A percentile compares a stretch with the other conserved stretches of the same genome.
phyloP scores from a whole-genome alignment of 2,329 filamentous ascomycete species.

The Botryotinia narcissicola region DNA sequence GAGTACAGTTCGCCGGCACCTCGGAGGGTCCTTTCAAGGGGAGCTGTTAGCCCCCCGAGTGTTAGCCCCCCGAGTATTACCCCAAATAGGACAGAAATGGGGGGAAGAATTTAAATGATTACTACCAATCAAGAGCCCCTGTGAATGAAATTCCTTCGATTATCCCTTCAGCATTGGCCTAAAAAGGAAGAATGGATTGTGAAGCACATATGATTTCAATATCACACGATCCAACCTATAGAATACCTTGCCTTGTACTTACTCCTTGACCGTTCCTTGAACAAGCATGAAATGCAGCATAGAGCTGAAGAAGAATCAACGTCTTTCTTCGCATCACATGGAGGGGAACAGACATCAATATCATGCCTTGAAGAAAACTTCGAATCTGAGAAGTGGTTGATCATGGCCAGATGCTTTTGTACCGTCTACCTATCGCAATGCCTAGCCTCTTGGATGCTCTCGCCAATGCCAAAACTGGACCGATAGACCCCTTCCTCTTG shows the following conservation, averaged over 20 bases:
- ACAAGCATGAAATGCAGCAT: neutral
- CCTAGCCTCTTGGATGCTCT: neutral
- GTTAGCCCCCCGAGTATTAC: neutral
- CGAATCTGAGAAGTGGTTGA: no score
- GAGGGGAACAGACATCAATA: neutral
- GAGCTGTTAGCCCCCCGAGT: neutral
- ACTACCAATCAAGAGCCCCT: neutral
- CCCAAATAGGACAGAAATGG: neutral
- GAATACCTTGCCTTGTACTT: neutral
- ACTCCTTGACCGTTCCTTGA: neutral
- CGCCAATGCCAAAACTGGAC: neutral
- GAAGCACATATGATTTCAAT: conserved; percentile 8
- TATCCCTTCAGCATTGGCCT: neutral
- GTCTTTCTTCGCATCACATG: neutral
- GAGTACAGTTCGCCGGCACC: neutral
- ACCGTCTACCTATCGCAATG: neutral
- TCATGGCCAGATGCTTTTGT: neutral
- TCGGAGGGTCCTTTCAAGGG: neutral
- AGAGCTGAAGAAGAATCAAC: neutral
- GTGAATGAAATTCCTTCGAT: neutral
- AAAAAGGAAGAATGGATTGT: neutral
- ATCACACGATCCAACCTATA: conserved; percentile 4
- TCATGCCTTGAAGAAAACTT: neutral
- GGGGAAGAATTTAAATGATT: neutral
- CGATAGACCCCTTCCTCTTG: neutral